These are phyloP conservation scores for Plasmodium knowlesi DNA, from an alignment of 169 alveolate species.

Conservation along the genomic window DNA sequence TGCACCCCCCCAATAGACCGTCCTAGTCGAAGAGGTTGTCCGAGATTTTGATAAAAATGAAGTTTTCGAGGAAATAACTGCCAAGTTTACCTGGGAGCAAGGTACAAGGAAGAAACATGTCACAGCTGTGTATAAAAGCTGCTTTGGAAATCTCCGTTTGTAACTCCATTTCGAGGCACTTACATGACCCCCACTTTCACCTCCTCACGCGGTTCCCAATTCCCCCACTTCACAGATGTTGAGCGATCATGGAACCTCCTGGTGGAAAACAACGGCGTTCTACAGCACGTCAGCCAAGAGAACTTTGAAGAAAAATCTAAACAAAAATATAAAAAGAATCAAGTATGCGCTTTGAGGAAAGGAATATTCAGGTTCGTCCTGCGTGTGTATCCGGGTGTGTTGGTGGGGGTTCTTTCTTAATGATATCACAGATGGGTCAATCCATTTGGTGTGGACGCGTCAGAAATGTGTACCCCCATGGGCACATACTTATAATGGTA, in stretches of 20 bases:
- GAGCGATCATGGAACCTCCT: conserved; percentile 86
- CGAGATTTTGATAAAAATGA: conserved; percentile 71
- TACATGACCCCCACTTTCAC: not conserved
- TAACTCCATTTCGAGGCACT: not conserved
- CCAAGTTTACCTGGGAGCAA: conserved; percentile 86
- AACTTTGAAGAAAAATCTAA: conserved; percentile 34
- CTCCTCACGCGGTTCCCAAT: not conserved
- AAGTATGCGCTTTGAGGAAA: conserved; percentile 36
- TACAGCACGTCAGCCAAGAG: conserved; percentile 80
- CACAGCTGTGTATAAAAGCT: not conserved
- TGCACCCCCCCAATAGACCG: conserved; percentile 1
- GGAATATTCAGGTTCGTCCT: conserved; percentile 82
- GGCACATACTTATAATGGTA: not conserved
- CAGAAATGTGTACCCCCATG: not conserved
- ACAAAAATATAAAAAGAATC: conserved; percentile 25
- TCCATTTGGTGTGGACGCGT: not conserved
- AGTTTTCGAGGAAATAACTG: conserved; percentile 79
- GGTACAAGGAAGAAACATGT: conserved; percentile 65
- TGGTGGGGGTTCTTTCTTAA: not conserved
- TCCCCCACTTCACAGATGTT: conserved; percentile 71
- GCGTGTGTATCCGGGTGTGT: not conserved
- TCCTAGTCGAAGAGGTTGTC: conserved; percentile 66
- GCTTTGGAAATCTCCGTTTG: not conserved
- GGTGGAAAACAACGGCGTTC: conserved; percentile 84
- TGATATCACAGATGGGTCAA: not conserved